A percentile compares a stretch with the other conserved stretches of the same genome.
Conservation (phyloP, 2,329 filamentous ascomycete species). For the Pestalotiopsis sp. region DNA sequence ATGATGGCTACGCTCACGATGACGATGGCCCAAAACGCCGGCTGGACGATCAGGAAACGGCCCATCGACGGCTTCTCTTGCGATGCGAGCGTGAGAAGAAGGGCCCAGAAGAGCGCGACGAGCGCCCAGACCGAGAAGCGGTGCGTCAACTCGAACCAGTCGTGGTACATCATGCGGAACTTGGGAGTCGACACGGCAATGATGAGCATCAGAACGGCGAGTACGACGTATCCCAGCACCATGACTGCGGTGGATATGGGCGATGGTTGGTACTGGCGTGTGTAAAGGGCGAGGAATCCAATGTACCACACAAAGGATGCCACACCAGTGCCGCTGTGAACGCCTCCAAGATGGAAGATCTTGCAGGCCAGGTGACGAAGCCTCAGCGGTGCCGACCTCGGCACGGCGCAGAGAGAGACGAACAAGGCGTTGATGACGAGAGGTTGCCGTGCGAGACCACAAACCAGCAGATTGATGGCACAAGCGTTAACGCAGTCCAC, state of each 20-base stretch:
- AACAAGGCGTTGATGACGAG: constrained; percentile 57
- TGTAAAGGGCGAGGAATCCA: constrained; percentile 15
- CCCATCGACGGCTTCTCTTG: neutral
- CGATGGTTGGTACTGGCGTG: constrained; percentile 2
- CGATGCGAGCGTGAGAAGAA: neutral
- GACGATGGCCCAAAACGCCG: constrained; percentile 69
- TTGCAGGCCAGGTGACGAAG: constrained; percentile 52
- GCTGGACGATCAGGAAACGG: constrained; percentile 39
- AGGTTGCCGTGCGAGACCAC: constrained; percentile 58
- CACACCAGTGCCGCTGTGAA: constrained; percentile 54
- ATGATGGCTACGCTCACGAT: constrained; percentile 67
- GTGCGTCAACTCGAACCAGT: constrained; percentile 73
- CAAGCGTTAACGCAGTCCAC: constrained; percentile 35
- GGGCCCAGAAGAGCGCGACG: constrained; percentile 1
- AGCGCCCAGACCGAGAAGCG: constrained; percentile 69
- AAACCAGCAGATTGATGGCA: constrained; percentile 52
- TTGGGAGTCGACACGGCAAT: constrained; percentile 67
- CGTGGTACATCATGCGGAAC: constrained; percentile 65
- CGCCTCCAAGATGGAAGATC: constrained; percentile 56
- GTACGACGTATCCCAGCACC: constrained; percentile 46
- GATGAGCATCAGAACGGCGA: constrained; percentile 25
- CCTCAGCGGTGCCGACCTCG: constrained; percentile 48
- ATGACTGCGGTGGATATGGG: constrained; percentile 58
- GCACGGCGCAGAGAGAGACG: constrained; percentile 46
- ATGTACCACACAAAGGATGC: constrained; percentile 55